Conservation (phyloP, 805 yeast species). For the Hemisphaericaspora nanyangensis region DNA sequence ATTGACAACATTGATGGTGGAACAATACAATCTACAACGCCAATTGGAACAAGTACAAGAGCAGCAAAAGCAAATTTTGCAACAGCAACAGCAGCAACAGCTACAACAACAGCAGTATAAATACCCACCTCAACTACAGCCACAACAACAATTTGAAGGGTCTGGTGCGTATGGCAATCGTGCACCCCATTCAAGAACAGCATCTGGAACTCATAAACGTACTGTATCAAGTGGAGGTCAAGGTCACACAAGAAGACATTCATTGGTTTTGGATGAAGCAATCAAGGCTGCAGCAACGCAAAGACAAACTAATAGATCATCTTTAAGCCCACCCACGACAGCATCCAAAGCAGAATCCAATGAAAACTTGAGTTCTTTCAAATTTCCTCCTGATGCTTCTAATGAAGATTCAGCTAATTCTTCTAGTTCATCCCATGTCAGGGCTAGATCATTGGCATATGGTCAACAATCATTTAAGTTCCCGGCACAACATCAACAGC, state of each 20-base stretch:
- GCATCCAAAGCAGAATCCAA: slow-evolving; percentile 5
- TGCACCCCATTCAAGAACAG: slow-evolving; percentile 33
- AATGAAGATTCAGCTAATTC: slow-evolving; percentile 16
- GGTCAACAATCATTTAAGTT: slow-evolving; percentile 56
- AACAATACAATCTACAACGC: slow-evolving; percentile 83
- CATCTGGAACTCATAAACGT: slow-evolving; percentile 30
- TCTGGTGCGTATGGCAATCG: slow-evolving; percentile 4
- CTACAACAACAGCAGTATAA: slow-evolving; percentile 21
- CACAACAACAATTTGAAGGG: slow-evolving; percentile 5
- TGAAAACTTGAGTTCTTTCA: slow-evolving; percentile 19
- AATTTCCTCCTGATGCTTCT: slow-evolving; percentile 18
- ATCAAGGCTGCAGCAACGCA: slow-evolving; percentile 95
- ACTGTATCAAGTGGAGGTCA: slow-evolving; percentile 35
- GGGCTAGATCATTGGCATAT: slow-evolving; percentile 39
- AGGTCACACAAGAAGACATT: slow-evolving; percentile 90
- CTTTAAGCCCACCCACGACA: slow-evolving; percentile 27
- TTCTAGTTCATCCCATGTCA: slow-evolving; percentile 23
- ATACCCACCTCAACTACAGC: slow-evolving; percentile 18
- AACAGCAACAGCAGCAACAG: slow-evolving; percentile 64
- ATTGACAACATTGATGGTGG: slow-evolving; percentile 88
- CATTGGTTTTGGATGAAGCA: slow-evolving; percentile 88
- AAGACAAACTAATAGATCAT: slow-evolving; percentile 42
- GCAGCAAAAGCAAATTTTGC: slow-evolving; percentile 84
- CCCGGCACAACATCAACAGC: slow-evolving; percentile 41
- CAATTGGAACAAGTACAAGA: slow-evolving; percentile 89